These are phyloP conservation scores for Posidonia oceanica DNA, from an alignment of 116 monocot genomes.

Conservation along the genomic window DNA sequence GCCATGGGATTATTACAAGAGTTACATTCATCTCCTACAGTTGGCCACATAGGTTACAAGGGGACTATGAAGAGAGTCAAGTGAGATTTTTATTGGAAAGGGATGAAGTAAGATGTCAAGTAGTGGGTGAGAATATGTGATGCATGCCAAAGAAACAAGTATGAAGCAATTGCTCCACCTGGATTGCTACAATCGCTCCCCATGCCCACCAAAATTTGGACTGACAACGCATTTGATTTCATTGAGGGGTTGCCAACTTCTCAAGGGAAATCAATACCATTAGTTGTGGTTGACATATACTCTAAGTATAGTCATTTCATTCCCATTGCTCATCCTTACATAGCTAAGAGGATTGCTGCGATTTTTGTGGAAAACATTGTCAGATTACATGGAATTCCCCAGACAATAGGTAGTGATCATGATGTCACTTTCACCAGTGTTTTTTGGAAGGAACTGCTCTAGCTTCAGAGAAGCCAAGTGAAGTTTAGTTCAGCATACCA, in stretches of 20 bases:
- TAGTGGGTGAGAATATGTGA: background rate
- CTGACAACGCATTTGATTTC: conserved; percentile 1
- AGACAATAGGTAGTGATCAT: background rate
- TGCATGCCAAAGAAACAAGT: background rate
- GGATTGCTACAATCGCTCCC: conserved; percentile 2
- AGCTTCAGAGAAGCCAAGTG: background rate
- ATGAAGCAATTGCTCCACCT: background rate
- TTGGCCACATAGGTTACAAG: background rate
- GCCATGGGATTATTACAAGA: background rate
- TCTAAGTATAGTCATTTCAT: conserved; percentile 5
- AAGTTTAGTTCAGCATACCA: background rate
- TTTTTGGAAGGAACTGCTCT: background rate
- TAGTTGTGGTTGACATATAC: background rate
- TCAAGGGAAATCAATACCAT: background rate
- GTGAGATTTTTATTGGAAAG: no score
- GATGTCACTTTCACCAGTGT: background rate
- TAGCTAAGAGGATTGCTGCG: background rate
- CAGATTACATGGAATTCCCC: background rate
- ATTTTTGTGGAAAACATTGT: background rate
- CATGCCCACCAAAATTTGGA: background rate
- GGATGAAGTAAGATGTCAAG: background rate
- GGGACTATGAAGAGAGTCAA: no score
- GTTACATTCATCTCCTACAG: background rate
- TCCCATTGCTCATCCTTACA: background rate
- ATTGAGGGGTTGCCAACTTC: background rate